phyloP scores from a whole-genome alignment of 129 eudicot species.

The Gnaphalium uliginosum region DNA sequence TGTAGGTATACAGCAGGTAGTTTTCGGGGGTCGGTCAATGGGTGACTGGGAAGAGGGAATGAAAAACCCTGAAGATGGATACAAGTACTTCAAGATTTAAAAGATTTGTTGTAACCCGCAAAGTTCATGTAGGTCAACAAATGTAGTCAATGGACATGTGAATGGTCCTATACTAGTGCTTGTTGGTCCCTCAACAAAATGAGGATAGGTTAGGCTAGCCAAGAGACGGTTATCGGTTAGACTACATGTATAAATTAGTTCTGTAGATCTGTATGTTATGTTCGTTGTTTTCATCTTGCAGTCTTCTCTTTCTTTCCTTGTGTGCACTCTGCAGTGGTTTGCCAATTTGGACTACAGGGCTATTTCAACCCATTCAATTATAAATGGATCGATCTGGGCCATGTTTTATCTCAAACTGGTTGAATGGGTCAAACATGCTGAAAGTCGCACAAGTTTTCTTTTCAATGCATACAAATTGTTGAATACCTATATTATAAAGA shows the following conservation, averaged over 20 bases:
- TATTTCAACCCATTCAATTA: too few species aligned
- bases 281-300: background rate
- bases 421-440: background rate
- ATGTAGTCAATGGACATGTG: conserved; percentile 11
- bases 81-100: conserved; percentile 73
- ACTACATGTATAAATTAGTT: conserved; percentile 3
- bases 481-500: background rate
- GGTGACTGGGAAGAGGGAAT: conserved; percentile 99
- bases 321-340: background rate
- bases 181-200: background rate
- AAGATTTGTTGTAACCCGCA: conserved; percentile 18
- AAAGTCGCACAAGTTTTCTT: background rate
- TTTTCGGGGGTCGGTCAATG: conserved; percentile 75
- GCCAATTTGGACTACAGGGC: background rate
- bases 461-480: too few species aligned
- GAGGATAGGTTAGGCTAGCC: conserved; percentile 15
- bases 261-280: conserved; percentile 10
- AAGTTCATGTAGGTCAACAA: background rate
- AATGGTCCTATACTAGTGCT: conserved; percentile 14
- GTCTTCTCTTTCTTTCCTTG: background rate
- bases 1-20: conserved; percentile 84
- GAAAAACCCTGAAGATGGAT: conserved; percentile 70
- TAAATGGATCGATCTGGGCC: too few species aligned
- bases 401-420: background rate
- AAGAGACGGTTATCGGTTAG: conserved; percentile 14